phyloP scores from a whole-genome alignment of 169 alveolate species.

The Pseudocohnilembus persalinus region DNA sequence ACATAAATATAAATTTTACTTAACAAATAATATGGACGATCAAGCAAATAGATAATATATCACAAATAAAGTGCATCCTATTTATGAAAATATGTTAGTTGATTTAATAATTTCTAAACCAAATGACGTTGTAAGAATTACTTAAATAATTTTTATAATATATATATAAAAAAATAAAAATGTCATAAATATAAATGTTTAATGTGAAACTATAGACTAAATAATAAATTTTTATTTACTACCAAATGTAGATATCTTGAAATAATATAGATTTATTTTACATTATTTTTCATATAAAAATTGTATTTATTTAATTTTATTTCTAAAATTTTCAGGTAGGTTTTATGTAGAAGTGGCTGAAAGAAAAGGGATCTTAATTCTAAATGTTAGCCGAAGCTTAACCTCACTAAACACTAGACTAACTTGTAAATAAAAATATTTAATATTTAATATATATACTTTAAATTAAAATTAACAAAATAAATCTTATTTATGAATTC shows the following conservation, averaged over 20 bases:
- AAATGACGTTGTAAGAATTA: not conserved
- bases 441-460: too few relatives aligned
- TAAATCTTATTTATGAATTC: too few relatives aligned
- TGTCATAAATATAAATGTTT: not conserved
- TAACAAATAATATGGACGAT: not conserved
- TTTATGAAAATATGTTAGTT: constrained; percentile 17
- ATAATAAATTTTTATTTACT: not conserved
- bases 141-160: not conserved
- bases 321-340: not conserved
- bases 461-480: too few relatives aligned
- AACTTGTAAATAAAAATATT: not conserved
- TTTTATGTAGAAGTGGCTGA: not conserved
- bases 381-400: not conserved
- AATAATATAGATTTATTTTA: too few relatives aligned
- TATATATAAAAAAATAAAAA: not conserved
- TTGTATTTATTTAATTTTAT: too few relatives aligned
- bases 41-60: not conserved
- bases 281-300: too few relatives aligned
- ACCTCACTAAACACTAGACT: not conserved
- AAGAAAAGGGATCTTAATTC: not conserved
- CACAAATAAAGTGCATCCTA: constrained; percentile 6
- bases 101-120: constrained; percentile 4
- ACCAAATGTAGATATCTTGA: not conserved
- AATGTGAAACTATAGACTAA: not conserved
- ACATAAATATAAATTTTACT: not conserved